Conservation (phyloP, 768 basidiomycete genomes). For the Zangia roseola region DNA sequence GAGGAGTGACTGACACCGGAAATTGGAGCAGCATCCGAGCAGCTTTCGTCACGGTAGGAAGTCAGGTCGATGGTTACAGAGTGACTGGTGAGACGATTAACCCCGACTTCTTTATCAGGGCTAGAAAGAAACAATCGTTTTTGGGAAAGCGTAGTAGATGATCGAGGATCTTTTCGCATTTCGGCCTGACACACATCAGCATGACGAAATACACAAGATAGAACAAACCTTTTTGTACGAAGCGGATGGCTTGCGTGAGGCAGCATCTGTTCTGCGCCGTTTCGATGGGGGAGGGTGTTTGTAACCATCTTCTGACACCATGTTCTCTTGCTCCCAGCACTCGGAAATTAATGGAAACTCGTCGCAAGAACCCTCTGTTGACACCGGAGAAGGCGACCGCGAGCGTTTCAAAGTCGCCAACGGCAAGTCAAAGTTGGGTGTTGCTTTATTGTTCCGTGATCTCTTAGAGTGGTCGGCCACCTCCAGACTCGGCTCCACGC, state of each 20-base stretch:
- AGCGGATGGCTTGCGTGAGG: neutral
- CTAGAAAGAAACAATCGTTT: conserved; percentile 19
- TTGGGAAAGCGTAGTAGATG: neutral
- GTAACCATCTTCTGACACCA: conserved; percentile 32
- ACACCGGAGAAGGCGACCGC: conserved; percentile 18
- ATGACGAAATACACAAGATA: neutral
- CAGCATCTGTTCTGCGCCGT: conserved; percentile 8
- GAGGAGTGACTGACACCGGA: neutral
- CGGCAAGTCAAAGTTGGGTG: conserved; percentile 50
- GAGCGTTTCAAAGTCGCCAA: conserved; percentile 36
- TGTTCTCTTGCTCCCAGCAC: conserved; percentile 32
- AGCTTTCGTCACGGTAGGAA: conserved; percentile 27
- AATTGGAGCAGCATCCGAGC: conserved; percentile 30
- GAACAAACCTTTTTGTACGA: conserved; percentile 16
- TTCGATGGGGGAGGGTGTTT: conserved; percentile 17
- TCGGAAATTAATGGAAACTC: conserved; percentile 35
- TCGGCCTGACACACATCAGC: conserved; percentile 11
- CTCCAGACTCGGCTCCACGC: conserved; percentile 44
- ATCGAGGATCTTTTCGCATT: neutral
- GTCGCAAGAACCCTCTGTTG: conserved; percentile 33
- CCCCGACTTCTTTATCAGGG: conserved; percentile 13
- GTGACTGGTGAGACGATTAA: neutral
- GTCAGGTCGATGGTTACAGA: neutral
- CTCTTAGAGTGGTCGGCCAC: conserved; percentile 25
- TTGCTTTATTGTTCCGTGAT: conserved; percentile 16